These are phyloP conservation scores for Aspergillus sergii DNA, from an alignment of 2,329 filamentous ascomycete species.

Conservation along the genomic window DNA sequence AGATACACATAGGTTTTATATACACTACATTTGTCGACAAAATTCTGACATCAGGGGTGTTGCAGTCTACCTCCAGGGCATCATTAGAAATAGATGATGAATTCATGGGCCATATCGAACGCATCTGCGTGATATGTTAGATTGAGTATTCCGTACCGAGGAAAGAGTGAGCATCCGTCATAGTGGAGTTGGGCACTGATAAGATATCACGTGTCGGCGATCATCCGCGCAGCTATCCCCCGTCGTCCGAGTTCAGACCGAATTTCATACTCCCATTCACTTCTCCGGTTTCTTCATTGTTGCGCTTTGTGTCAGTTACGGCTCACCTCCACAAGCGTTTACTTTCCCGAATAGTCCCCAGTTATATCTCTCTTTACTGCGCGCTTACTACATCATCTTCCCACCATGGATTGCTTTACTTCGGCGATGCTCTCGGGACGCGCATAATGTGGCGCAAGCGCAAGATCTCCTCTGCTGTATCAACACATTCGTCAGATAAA, in stretches of 20 bases:
- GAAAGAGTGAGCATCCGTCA: background rate
- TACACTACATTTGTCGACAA: background rate
- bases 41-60: background rate
- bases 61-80: background rate
- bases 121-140: background rate
- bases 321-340: background rate
- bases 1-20: background rate
- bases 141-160: background rate
- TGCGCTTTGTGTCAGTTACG: background rate
- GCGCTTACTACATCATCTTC: conserved; percentile 2
- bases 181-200: conserved; percentile 22
- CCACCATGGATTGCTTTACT: conserved; percentile 23
- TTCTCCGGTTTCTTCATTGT: conserved; percentile 7
- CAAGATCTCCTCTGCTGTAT: conserved; percentile 18
- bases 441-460: conserved; percentile 31
- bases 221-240: conserved; percentile 28
- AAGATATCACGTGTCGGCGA: conserved; percentile 37
- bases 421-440: conserved; percentile 20
- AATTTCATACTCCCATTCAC: conserved; percentile 11
- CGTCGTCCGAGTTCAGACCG: conserved; percentile 17
- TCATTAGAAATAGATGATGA: background rate
- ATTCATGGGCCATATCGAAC: background rate
- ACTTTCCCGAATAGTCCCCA: conserved; percentile 1
- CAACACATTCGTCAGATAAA: conserved; percentile 14
- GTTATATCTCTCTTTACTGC: background rate